Conservation (phyloP, 495 filamentous ascomycete species). For the Xylaria acuta region DNA sequence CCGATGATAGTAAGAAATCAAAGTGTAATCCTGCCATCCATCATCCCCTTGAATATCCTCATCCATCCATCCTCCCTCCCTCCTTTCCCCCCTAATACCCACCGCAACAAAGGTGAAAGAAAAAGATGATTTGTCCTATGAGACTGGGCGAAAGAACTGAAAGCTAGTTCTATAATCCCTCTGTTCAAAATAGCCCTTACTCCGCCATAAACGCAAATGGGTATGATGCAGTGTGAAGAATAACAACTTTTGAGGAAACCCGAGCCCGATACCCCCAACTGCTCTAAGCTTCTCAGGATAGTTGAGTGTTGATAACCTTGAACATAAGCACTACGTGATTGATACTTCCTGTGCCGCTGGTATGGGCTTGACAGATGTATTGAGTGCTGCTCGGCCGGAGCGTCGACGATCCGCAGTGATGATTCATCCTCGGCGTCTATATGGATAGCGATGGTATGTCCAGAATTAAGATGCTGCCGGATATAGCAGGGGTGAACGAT, state of each 20-base stretch:
- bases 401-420: neutral
- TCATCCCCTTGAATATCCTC: slow-evolving; percentile 1
- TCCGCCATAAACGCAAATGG: slow-evolving; percentile 21
- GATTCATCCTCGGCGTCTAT: slow-evolving; percentile 7
- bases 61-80: slow-evolving; percentile 6
- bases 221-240: slow-evolving; percentile 25
- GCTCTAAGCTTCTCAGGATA: neutral
- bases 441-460: neutral
- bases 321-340: neutral
- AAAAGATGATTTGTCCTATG: neutral
- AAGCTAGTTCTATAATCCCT: slow-evolving; percentile 8
- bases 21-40: slow-evolving; percentile 15
- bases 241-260: slow-evolving; percentile 24
- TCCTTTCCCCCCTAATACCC: neutral
- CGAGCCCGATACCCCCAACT: neutral
- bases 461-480: neutral
- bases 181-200: slow-evolving; percentile 4
- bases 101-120: slow-evolving; percentile 14
- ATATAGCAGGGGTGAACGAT: neutral
- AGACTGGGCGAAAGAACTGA: neutral
- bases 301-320: neutral
- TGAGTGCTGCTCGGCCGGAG: neutral
- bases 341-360: neutral
- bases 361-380: neutral
- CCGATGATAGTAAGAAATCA: slow-evolving; percentile 25